Evolutionary conservation across 2,329 filamentous ascomycete genomes (phyloP), one percentile per base, ranked within the genome.

Genomic region (Dactylellina haptotyla): DNA sequence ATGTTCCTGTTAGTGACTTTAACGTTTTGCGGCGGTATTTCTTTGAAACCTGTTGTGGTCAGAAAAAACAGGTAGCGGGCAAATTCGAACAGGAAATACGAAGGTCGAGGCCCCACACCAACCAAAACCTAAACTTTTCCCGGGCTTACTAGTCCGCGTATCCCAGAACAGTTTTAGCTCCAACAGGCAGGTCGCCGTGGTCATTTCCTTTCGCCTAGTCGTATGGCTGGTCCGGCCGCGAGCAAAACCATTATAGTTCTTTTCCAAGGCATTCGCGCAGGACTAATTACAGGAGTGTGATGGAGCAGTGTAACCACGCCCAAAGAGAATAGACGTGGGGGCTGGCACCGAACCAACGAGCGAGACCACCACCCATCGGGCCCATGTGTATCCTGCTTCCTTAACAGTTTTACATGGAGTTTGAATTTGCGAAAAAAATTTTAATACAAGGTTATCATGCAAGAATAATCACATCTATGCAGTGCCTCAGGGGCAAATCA

Each of bases 221-320:
- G n/a, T n/a, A n/a, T 25, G 30, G 25, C 18, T 30, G 28, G 28
- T 30, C 9, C 1, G 28, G 9, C 28, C 16, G 32, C 25, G 16
- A 18, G n/a, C 26, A 41, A 3, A 12, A 41, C 39, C 14, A 51
- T n/a, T n/a, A n/a, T n/a, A n/a, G n/a, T n/a, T n/a, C n/a, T n/a
- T n/a, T n/a, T n/a, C n/a, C n/a, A n/a, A n/a, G n/a, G n/a, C n/a
- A n/a, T n/a, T n/a, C n/a, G n/a, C n/a, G n/a, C n/a, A 30, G 26
- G 37, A 23, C 46, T 37, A 26, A 56, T 56, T 65, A 23, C 54
- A 69, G 64, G 45, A 69, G 37, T 45, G 63, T 67, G 53, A 51
- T 43, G 8, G n/a, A 37, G 10, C 4, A 20, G 28, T 48, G 26
- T 37, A 37, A 51, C n/a, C 20, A 45, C 23, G n/a, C 23, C 8